phyloP scores from a whole-genome alignment of 106 monocot genomes.

The Chionographis japonica region DNA sequence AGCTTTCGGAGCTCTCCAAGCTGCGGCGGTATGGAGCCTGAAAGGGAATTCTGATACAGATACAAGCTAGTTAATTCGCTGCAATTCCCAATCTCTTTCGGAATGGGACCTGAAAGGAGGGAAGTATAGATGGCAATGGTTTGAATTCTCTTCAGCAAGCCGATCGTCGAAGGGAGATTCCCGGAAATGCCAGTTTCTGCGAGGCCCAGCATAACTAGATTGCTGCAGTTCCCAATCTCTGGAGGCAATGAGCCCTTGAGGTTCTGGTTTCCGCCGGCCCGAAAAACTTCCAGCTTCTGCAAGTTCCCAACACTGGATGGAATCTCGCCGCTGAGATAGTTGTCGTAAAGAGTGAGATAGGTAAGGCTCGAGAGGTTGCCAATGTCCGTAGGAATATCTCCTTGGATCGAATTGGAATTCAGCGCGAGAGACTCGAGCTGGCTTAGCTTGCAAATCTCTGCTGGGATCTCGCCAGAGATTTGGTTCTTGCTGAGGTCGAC shows the following conservation, averaged over 20 bases:
- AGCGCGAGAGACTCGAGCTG: constrained; percentile 54
- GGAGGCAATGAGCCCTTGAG: constrained; percentile 57
- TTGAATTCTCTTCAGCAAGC: constrained; percentile 51
- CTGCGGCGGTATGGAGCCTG: constrained; percentile 62
- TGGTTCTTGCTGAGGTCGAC: constrained; percentile 81
- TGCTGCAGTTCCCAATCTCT: constrained; percentile 85
- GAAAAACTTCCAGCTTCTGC: constrained; percentile 58
- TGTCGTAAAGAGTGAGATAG: constrained; percentile 70
- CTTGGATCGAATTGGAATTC: constrained; percentile 66
- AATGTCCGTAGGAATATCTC: constrained; percentile 58
- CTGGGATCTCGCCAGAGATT: constrained; percentile 72
- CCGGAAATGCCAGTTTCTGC: constrained; percentile 88
- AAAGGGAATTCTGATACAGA: constrained; percentile 80
- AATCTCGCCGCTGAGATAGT: constrained; percentile 59
- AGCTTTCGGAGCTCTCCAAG: constrained; percentile 64
- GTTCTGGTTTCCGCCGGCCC: constrained; percentile 78
- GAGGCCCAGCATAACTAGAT: constrained; percentile 63
- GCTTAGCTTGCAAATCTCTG: constrained; percentile 50
- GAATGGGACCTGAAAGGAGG: constrained; percentile 67
- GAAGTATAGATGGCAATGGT: constrained; percentile 89
- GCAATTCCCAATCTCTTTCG: constrained; percentile 75
- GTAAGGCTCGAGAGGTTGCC: constrained; percentile 61
- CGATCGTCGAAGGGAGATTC: constrained; percentile 53
- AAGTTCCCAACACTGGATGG: constrained; percentile 68
- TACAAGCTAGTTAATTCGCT: constrained; percentile 59